phyloP scores from a whole-genome alignment of 106 monocot species.

The Dactylorhiza incarnata region DNA sequence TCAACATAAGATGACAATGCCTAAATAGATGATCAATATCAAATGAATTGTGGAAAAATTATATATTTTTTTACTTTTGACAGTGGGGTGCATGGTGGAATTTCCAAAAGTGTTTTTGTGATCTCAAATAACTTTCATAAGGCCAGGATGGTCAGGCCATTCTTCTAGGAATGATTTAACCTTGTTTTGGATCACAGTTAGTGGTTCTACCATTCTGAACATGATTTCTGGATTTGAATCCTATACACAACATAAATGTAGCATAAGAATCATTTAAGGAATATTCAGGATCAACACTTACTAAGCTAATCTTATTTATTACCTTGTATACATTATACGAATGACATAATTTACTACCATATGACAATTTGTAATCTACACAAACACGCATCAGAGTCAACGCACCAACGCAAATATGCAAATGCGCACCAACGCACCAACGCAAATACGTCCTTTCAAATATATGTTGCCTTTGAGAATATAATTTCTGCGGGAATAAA shows the following conservation, averaged over 20 bases:
- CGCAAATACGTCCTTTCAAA: too few species aligned
- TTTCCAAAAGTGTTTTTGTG: slow-evolving; percentile 36
- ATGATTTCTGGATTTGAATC: too few species aligned
- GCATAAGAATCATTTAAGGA: too few species aligned
- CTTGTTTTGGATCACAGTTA: slow-evolving; percentile 32
- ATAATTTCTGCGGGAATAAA: too few species aligned
- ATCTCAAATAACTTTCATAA: slow-evolving; percentile 50
- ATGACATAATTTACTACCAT: slow-evolving; percentile 7
- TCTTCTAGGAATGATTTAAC: slow-evolving; percentile 40
- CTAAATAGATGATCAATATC: too few species aligned
- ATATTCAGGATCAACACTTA: not conserved
- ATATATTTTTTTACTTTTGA: slow-evolving; percentile 79
- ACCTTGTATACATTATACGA: slow-evolving; percentile 71
- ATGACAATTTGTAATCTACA: slow-evolving; percentile 35
- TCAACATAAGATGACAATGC: too few species aligned
- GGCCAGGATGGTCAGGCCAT: slow-evolving; percentile 83
- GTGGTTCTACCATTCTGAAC: too few species aligned
- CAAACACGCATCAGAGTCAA: slow-evolving; percentile 42
- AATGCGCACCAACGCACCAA: too few species aligned
- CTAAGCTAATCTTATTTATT: not conserved
- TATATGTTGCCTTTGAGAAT: too few species aligned
- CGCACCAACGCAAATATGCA: too few species aligned
- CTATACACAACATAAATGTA: too few species aligned
- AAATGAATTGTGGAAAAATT: too few species aligned
- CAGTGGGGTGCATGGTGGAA: slow-evolving; percentile 43